A percentile compares a stretch with the other conserved stretches of the same genome.
Conservation (phyloP, 208 protist species). For the Acanthamoeba castellanii region DNA sequence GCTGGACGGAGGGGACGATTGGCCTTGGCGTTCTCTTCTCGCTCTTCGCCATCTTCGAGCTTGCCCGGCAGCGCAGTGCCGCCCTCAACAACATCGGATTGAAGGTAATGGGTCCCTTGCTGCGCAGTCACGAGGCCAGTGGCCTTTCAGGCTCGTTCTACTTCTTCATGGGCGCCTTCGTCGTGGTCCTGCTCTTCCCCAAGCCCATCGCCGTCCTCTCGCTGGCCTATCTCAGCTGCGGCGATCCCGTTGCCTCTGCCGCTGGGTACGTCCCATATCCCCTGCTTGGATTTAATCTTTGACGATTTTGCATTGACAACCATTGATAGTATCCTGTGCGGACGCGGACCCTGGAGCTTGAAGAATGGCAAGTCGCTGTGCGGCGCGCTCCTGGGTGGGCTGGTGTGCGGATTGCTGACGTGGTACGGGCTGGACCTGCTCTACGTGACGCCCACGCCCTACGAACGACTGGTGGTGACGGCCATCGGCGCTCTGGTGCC, state of each 20-base stretch:
- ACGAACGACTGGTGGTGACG: slow-evolving; percentile 29
- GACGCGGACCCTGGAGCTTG: neutral
- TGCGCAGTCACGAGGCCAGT: slow-evolving; percentile 58
- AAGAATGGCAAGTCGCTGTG: slow-evolving; percentile 40
- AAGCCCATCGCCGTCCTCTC: slow-evolving; percentile 72
- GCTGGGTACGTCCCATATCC: neutral
- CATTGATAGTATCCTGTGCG: neutral
- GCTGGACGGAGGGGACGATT: neutral
- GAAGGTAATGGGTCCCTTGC: slow-evolving; percentile 46
- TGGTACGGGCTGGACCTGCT: slow-evolving; percentile 51
- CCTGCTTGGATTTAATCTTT: neutral
- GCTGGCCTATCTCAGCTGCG: slow-evolving; percentile 44
- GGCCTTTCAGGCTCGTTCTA: slow-evolving; percentile 72
- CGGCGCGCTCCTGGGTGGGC: neutral
- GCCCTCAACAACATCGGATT: slow-evolving; percentile 54
- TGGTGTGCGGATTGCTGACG: slow-evolving; percentile 20
- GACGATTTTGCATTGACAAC: neutral
- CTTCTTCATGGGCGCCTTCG: slow-evolving; percentile 67
- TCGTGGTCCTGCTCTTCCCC: slow-evolving; percentile 66
- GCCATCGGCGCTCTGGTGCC: slow-evolving; percentile 1
- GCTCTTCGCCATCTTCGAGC: slow-evolving; percentile 59
- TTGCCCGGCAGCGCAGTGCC: slow-evolving; percentile 14
- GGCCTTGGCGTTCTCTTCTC: slow-evolving; percentile 43
- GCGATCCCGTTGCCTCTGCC: slow-evolving; percentile 68
- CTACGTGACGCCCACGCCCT: slow-evolving; percentile 10